Evolutionary conservation across 495 filamentous ascomycete genomes (phyloP).

Genomic region (Hypoxylon crocopeplum): DNA sequence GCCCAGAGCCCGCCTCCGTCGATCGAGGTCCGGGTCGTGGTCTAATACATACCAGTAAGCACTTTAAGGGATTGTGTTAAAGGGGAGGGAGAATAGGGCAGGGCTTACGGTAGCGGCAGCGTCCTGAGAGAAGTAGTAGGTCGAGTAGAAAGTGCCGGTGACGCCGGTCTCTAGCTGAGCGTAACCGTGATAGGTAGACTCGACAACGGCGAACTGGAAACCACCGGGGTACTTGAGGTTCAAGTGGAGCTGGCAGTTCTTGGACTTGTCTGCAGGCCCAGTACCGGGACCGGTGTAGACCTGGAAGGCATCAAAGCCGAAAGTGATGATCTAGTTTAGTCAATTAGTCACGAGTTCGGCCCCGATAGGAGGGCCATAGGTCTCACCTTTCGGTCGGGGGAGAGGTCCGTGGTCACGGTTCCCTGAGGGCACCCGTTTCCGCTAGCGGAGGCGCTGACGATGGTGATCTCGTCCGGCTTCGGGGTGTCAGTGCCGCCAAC

Average conservation of each 20-base stretch:
- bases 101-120: slow-evolving; percentile 47
- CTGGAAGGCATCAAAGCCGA: slow-evolving; percentile 64
- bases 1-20: slow-evolving; percentile 54
- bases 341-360: slow-evolving; percentile 5
- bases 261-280: slow-evolving; percentile 48
- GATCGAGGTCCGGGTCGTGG: slow-evolving; percentile 59
- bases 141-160: slow-evolving; percentile 61
- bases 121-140: slow-evolving; percentile 65
- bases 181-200: slow-evolving; percentile 64
- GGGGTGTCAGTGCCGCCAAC: slow-evolving; percentile 46
- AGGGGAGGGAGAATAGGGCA: background rate
- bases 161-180: slow-evolving; percentile 60
- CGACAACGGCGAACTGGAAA: slow-evolving; percentile 64
- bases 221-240: slow-evolving; percentile 64
- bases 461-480: slow-evolving; percentile 52
- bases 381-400: slow-evolving; percentile 57
- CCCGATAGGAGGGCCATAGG: background rate
- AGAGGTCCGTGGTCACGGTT: slow-evolving; percentile 56
- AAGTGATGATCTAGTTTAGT: slow-evolving; percentile 58
- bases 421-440: slow-evolving; percentile 65
- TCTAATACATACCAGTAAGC: slow-evolving; percentile 32
- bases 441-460: slow-evolving; percentile 64
- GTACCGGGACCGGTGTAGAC: slow-evolving; percentile 61
- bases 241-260: slow-evolving; percentile 68
- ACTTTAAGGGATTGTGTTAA: no score